Conservation (phyloP, 1,284 basidiomycete genomes). For the Naganishia sp. region DNA sequence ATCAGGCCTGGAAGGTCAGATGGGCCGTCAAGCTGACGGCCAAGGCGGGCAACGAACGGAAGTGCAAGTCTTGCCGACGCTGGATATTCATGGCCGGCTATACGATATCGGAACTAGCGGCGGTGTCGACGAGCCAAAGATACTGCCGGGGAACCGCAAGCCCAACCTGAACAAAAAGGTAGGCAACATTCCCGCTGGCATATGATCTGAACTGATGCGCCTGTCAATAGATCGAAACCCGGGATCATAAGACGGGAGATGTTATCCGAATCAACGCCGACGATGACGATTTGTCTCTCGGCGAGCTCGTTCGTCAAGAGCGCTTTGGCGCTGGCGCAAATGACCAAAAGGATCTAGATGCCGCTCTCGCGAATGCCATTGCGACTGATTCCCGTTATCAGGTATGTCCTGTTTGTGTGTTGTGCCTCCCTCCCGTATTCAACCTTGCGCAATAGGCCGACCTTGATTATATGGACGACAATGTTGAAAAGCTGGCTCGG, state of each 20-base stretch:
- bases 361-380: conserved; percentile 83
- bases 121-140: conserved; percentile 52
- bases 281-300: conserved; percentile 80
- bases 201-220: neutral
- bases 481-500: conserved; percentile 85
- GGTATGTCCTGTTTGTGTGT: conserved; percentile 55
- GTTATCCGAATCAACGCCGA: conserved; percentile 80
- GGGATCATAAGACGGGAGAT: conserved; percentile 83
- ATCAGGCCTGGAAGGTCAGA: conserved; percentile 40
- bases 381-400: conserved; percentile 82
- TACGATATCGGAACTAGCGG: conserved; percentile 83
- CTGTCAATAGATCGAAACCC: conserved; percentile 69
- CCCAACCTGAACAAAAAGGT: conserved; percentile 71
- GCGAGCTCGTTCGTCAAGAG: conserved; percentile 91
- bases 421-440: neutral
- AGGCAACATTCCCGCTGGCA: conserved; percentile 27
- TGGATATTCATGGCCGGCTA: conserved; percentile 80
- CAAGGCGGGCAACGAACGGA: conserved; percentile 50
- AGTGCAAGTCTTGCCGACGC: conserved; percentile 82
- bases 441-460: conserved; percentile 61
- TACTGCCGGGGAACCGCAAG: conserved; percentile 67
- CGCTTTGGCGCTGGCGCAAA: conserved; percentile 80
- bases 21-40: conserved; percentile 41
- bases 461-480: conserved; percentile 94
- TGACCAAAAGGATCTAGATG: conserved; percentile 88